Evolutionary conservation across 768 basidiomycete species (phyloP).

Genomic region (Pholiota molesta): DNA sequence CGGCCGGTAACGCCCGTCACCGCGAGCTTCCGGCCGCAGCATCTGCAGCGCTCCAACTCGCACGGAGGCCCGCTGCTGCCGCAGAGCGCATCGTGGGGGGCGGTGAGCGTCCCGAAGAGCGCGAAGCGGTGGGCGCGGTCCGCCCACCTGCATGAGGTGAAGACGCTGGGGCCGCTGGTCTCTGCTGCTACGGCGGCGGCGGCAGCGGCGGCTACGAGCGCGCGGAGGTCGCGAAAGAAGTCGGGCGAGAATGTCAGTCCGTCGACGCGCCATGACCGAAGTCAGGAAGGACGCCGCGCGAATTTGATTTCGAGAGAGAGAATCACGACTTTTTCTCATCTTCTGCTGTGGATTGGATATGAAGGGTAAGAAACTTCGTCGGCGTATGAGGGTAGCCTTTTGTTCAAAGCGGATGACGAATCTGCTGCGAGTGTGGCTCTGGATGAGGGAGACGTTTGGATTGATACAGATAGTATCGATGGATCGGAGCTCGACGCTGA

Average conservation of each 20-base stretch:
- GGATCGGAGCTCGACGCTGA: conserved; percentile 19
- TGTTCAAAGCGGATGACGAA: conserved; percentile 12
- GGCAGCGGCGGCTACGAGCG: background rate
- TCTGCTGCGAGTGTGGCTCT: background rate
- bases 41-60: conserved; percentile 49
- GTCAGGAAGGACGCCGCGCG: conserved; percentile 14
- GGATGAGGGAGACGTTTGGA: conserved; percentile 28
- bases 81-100: conserved; percentile 28
- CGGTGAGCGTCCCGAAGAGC: conserved; percentile 42
- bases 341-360: background rate
- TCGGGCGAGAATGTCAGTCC: conserved; percentile 9
- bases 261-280: background rate
- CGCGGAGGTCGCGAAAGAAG: conserved; percentile 3
- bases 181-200: background rate
- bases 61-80: conserved; percentile 27
- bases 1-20: conserved; percentile 32
- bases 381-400: conserved; percentile 8
- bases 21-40: conserved; percentile 33
- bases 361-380: background rate
- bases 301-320: conserved; percentile 16
- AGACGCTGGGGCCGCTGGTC: conserved; percentile 7
- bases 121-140: conserved; percentile 64
- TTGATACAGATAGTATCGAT: conserved; percentile 27
- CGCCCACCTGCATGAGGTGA: conserved; percentile 72
- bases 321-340: conserved; percentile 14